Percentiles rank a stretch among this genome's conserved stretches.
Conservation (phyloP, 169 alveolate genomes). For the Plasmodium adleri region DNA sequence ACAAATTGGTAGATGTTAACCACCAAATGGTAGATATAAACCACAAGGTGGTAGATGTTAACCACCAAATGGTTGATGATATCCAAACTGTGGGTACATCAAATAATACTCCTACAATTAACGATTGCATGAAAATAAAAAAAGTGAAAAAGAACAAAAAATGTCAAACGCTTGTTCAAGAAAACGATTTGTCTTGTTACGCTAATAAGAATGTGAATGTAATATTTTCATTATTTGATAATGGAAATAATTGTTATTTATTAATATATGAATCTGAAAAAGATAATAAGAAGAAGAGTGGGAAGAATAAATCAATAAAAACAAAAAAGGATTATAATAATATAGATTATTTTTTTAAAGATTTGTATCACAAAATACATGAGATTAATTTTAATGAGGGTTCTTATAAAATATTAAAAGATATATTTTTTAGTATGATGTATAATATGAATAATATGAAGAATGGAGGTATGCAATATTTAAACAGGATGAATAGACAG, state of each 20-base stretch:
- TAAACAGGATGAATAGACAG: neutral
- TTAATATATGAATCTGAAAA: slow-evolving; percentile 53
- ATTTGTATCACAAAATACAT: slow-evolving; percentile 29
- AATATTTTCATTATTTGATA: slow-evolving; percentile 42
- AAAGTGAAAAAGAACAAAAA: neutral
- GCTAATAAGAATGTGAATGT: slow-evolving; percentile 42
- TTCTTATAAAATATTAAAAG: slow-evolving; percentile 14
- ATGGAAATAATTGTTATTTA: slow-evolving; percentile 37
- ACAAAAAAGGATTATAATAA: slow-evolving; percentile 43
- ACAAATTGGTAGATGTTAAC: no score
- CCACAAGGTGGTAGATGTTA: no score
- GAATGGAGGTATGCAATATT: neutral
- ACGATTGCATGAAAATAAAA: neutral
- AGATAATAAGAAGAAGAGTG: slow-evolving; percentile 40
- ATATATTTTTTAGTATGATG: slow-evolving; percentile 9
- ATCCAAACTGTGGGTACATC: no score
- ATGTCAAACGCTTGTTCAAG: neutral
- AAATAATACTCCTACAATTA: no score
- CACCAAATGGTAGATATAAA: no score
- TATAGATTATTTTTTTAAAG: slow-evolving; percentile 49
- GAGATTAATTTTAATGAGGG: slow-evolving; percentile 19
- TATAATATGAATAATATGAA: slow-evolving; percentile 11
- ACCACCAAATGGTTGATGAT: no score
- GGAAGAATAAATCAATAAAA: slow-evolving; percentile 17
- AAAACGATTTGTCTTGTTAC: neutral